Conservation (phyloP, 768 basidiomycete species). For the Lactarius tabidus region DNA sequence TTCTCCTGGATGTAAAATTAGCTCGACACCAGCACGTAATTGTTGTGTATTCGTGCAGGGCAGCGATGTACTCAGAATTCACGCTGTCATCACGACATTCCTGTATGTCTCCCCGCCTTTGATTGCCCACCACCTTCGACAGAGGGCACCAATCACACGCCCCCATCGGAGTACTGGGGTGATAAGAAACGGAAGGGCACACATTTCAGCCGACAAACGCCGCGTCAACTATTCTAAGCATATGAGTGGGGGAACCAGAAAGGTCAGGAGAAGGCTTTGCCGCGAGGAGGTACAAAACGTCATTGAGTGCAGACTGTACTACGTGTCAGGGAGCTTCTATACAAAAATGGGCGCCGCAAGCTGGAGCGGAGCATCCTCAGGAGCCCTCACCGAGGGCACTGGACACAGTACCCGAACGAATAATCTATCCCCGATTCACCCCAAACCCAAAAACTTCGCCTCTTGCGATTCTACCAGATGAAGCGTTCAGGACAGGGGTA, state of each 20-base stretch:
- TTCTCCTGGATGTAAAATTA: not conserved
- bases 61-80: not conserved
- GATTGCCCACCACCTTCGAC: not conserved
- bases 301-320: not conserved
- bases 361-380: not conserved
- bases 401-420: not conserved
- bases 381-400: not conserved
- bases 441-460: not conserved
- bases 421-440: not conserved
- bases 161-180: not conserved
- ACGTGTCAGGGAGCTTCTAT: not conserved
- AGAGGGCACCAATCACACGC: not conserved
- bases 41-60: not conserved
- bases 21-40: not conserved
- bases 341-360: not conserved
- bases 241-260: not conserved
- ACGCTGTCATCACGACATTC: not conserved
- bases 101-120: not conserved
- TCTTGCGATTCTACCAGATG: not conserved
- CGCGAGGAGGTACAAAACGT: not conserved
- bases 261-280: not conserved
- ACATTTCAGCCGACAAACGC: not conserved
- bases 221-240: too few species aligned
- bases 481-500: not conserved
- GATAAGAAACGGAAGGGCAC: not conserved